Base-by-base conservation (phyloP, 768 basidiomycete genomes). In the Steccherinum ochraceum region DNA sequence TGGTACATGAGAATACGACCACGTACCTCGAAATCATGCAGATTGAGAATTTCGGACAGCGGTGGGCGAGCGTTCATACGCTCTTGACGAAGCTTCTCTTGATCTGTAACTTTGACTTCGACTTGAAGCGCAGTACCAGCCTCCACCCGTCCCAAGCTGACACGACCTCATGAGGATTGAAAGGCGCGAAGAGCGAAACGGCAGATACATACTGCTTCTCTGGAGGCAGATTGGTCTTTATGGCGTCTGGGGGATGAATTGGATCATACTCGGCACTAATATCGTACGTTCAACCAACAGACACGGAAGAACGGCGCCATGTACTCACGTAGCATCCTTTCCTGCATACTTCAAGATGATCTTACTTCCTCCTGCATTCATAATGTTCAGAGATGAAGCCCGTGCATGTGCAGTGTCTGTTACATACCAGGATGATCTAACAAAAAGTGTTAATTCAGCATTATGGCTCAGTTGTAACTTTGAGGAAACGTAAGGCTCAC, bases 221-320 rank as follows among this genome's bases (percentile, higher is more conserved):
- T n/a, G 74, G 76, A 4, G 86, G 85, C 23, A 93, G 69, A 63
- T 93, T 80, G 18, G 79, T 81, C 19, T 77, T 82, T 55, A 88
- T 92, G 49, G 77, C 88, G 64, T 84, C 84, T 39, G 80, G 91
- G 2, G 93, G 93, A 61, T 95, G 93, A 46, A 96, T 90, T 1
- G 88, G 87, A 21, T 91, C 91, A 56, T 92, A 92, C 67, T 87
- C 89, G 54, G 58, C 63, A 11, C 66, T 68, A 43, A n/a, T n/a
- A n/a, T n/a, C n/a, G 5, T 5, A 1, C 11, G 21, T 12, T 42
- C 13, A 12, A 30, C 1, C 30, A 27, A 21, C n/a, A n/a, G n/a
- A n/a, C n/a, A n/a, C n/a, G n/a, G n/a, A n/a, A n/a, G n/a, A n/a
- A n/a, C n/a, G n/a, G n/a, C n/a, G n/a, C n/a, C n/a, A n/a, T n/a